Percentiles rank a stretch among this genome's conserved stretches.
phyloP scores from a whole-genome alignment of 306 rosid genomes.

The Gynostemma pentaphyllum region DNA sequence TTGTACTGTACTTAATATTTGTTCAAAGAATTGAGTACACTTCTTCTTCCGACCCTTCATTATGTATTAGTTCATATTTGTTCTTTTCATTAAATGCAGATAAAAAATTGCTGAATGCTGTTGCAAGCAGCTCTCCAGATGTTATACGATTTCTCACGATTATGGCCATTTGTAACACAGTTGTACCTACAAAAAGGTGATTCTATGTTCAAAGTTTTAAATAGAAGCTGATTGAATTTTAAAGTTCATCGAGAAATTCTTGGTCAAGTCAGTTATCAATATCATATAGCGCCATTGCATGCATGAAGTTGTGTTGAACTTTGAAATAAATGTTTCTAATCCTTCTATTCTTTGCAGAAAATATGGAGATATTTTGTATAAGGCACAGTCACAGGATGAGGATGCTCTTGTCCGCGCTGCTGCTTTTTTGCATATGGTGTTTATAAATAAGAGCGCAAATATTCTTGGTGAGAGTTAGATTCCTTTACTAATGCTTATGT shows the following conservation, averaged over 20 bases:
- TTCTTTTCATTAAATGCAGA: constrained; percentile 38
- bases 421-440: constrained; percentile 74
- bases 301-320: not conserved
- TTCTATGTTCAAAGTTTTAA: constrained; percentile 4
- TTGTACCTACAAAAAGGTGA: constrained; percentile 71
- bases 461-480: constrained; percentile 44
- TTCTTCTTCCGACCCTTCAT: not conserved
- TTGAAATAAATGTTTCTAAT: constrained; percentile 11
- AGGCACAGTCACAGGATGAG: constrained; percentile 99
- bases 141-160: constrained; percentile 62
- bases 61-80: constrained; percentile 13
- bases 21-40: not conserved
- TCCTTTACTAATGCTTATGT: constrained; percentile 10
- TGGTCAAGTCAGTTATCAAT: not conserved
- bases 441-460: constrained; percentile 55
- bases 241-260: not conserved
- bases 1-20: not conserved
- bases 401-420: constrained; percentile 98
- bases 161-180: constrained; percentile 97
- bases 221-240: constrained; percentile 9
- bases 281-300: not conserved
- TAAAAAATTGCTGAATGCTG: constrained; percentile 57
- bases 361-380: constrained; percentile 72
- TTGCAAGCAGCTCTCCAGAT: constrained; percentile 64
- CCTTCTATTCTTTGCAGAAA: constrained; percentile 41